phyloP scores from a whole-genome alignment of 805 yeast species.

The Torulaspora indica region DNA sequence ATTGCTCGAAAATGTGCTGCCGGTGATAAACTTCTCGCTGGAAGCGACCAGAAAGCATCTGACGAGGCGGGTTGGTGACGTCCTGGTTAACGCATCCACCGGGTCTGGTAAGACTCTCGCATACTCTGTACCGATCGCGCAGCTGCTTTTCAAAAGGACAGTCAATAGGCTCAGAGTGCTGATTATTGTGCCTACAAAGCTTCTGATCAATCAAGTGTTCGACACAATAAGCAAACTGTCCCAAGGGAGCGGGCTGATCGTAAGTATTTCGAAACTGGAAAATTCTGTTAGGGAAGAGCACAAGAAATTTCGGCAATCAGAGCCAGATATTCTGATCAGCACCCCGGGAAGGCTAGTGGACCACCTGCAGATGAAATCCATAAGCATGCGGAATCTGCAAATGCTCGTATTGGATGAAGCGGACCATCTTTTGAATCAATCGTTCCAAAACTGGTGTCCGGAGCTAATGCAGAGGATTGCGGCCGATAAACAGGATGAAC shows the following conservation, averaged over 20 bases:
- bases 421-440: constrained; percentile 75
- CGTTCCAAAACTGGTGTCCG: constrained; percentile 88
- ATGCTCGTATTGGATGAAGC: constrained; percentile 78
- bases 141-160: constrained; percentile 53
- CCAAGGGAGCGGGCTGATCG: constrained; percentile 56
- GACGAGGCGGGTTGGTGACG: constrained; percentile 63
- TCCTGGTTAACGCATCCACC: constrained; percentile 87
- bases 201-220: constrained; percentile 78
- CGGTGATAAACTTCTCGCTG: constrained; percentile 24
- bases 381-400: constrained; percentile 50
- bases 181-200: constrained; percentile 83
- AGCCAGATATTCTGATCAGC: constrained; percentile 63
- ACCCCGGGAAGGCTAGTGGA: constrained; percentile 86
- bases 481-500: constrained; percentile 31
- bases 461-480: constrained; percentile 43
- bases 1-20: constrained; percentile 27
- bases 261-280: constrained; percentile 54
- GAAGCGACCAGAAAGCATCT: constrained; percentile 34
- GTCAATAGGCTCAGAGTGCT: constrained; percentile 75
- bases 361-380: constrained; percentile 44
- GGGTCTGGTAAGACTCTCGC: constrained; percentile 96
- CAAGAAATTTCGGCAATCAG: constrained; percentile 40
- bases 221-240: constrained; percentile 55
- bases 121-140: constrained; percentile 77
- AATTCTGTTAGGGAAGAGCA: constrained; percentile 62